Evolutionary conservation across 2,329 filamentous ascomycete species (phyloP).

Genomic region (Colletotrichum salicis): DNA sequence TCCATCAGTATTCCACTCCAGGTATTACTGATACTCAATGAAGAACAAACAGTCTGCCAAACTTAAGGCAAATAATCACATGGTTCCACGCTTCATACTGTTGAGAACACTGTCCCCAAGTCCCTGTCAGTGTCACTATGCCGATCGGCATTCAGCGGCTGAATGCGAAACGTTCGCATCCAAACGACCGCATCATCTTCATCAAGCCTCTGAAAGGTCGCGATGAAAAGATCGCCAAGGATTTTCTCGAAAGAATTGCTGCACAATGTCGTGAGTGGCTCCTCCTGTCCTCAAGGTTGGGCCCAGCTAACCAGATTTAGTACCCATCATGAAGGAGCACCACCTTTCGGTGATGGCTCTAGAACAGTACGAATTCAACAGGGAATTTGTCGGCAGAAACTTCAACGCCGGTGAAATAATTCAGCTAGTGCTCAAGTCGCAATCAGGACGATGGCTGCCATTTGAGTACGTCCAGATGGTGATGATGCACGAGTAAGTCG

Average conservation of each 20-base stretch:
- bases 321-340: constrained; percentile 76
- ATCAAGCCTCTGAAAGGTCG: constrained; percentile 80
- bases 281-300: no score
- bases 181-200: constrained; percentile 84
- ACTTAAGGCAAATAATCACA: background rate
- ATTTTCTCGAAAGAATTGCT: constrained; percentile 80
- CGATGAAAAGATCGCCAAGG: constrained; percentile 70
- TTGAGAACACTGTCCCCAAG: no score
- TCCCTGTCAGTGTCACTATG: constrained; percentile 61
- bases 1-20: background rate
- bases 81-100: no score
- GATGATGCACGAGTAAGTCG: constrained; percentile 83
- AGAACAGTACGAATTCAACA: constrained; percentile 84
- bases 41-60: background rate
- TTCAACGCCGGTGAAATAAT: constrained; percentile 91
- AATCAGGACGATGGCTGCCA: constrained; percentile 76
- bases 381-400: constrained; percentile 86
- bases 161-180: constrained; percentile 78
- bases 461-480: constrained; percentile 91
- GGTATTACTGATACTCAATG: background rate
- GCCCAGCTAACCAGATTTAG: constrained; percentile 44
- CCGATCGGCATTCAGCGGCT: constrained; percentile 81
- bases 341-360: constrained; percentile 74
- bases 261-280: constrained; percentile 75
- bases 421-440: constrained; percentile 82